Conservation (phyloP, 805 yeast species). For the Starmerella bombicola region DNA sequence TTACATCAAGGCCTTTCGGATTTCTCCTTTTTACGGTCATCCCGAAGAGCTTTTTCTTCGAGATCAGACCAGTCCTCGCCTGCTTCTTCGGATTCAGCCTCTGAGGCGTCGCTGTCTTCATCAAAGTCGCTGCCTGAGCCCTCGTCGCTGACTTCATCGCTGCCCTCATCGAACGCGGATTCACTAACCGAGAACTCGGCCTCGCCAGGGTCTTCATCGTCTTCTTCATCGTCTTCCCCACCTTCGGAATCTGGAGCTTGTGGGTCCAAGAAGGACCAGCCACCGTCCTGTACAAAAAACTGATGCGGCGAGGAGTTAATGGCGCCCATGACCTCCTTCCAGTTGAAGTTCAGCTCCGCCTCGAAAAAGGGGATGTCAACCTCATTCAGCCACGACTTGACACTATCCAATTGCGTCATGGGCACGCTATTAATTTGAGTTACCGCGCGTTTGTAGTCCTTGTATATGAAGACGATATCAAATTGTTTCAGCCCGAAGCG, state of each 20-base stretch:
- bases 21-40: slow-evolving; percentile 22
- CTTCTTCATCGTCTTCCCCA: slow-evolving; percentile 46
- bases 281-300: slow-evolving; percentile 76
- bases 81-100: slow-evolving; percentile 23
- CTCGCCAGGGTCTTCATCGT: slow-evolving; percentile 50
- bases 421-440: slow-evolving; percentile 92
- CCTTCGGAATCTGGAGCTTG: slow-evolving; percentile 48
- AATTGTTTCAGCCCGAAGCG: slow-evolving; percentile 94
- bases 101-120: slow-evolving; percentile 28
- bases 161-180: slow-evolving; percentile 38
- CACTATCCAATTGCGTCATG: slow-evolving; percentile 78
- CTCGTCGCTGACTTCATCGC: slow-evolving; percentile 27
- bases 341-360: slow-evolving; percentile 89
- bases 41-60: slow-evolving; percentile 40
- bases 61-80: slow-evolving; percentile 49
- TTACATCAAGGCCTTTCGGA: too few species aligned
- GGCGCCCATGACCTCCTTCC: slow-evolving; percentile 93
- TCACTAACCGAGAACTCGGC: slow-evolving; percentile 56
- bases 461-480: slow-evolving; percentile 91
- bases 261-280: slow-evolving; percentile 89
- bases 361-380: slow-evolving; percentile 92
- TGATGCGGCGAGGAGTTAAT: slow-evolving; percentile 85
- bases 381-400: slow-evolving; percentile 94
- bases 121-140: slow-evolving; percentile 18
- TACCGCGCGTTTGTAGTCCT: slow-evolving; percentile 77